These are phyloP conservation scores for Coelastrella sp. DNA, from an alignment of 139 green algal genomes.

Conservation along the genomic window DNA sequence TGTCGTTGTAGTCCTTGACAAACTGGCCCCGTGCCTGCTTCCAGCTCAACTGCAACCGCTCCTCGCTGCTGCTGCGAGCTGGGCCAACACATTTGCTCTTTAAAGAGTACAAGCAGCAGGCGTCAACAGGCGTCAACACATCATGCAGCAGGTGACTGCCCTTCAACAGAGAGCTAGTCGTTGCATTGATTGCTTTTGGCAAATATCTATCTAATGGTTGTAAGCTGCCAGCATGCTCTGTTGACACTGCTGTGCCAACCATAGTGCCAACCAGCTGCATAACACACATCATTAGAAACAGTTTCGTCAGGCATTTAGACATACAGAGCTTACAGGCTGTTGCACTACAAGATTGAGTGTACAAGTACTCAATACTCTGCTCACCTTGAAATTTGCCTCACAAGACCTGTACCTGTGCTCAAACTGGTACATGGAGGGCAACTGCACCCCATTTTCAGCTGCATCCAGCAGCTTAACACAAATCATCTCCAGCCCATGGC, in stretches of 20 bases:
- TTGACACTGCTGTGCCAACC: too few species aligned
- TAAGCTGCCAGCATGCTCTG: too few species aligned
- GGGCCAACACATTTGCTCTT: conserved; percentile 42
- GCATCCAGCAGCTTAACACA: conserved; percentile 50
- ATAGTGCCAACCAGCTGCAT: too few species aligned
- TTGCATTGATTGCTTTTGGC: too few species aligned
- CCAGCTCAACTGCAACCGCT: conserved; percentile 62
- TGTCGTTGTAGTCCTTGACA: conserved; percentile 86
- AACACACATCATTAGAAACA: too few species aligned
- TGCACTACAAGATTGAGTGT: background rate
- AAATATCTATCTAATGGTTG: too few species aligned
- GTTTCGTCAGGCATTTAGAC: too few species aligned
- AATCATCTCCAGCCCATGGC: conserved; percentile 50
- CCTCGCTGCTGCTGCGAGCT: conserved; percentile 25
- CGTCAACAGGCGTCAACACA: background rate
- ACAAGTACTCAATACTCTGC: too few species aligned
- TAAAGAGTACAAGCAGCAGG: background rate
- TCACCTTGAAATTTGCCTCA: conserved; percentile 58
- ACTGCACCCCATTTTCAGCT: conserved; percentile 51
- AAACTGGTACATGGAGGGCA: conserved; percentile 77
- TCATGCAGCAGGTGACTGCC: background rate
- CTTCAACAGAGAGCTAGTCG: too few species aligned
- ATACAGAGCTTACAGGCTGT: too few species aligned
- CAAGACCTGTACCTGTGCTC: conserved; percentile 60
- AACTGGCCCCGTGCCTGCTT: conserved; percentile 68